These are phyloP conservation scores for Auriscalpium microsporum DNA, from an alignment of 768 basidiomycete genomes.

Conservation along the genomic window DNA sequence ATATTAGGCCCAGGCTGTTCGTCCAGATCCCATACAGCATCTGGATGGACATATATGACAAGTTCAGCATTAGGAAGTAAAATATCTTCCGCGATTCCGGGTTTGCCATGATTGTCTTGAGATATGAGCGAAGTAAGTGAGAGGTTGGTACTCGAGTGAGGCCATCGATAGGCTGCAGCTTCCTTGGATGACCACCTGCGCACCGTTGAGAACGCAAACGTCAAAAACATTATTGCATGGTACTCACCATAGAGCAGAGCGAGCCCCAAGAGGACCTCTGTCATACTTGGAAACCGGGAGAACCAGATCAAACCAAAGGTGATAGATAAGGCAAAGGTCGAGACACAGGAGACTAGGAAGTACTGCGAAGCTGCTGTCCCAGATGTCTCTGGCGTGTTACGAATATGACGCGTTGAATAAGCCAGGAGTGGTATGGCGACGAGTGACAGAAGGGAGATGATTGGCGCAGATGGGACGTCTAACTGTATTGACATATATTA, in stretches of 20 bases:
- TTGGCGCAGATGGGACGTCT: constrained; percentile 34
- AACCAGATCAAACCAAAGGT: constrained; percentile 57
- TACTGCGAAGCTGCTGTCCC: constrained; percentile 45
- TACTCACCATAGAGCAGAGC: constrained; percentile 52
- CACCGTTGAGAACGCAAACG: neutral
- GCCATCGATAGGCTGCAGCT: constrained; percentile 7
- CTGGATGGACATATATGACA: constrained; percentile 95
- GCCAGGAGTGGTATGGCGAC: constrained; percentile 55
- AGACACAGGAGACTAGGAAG: constrained; percentile 51
- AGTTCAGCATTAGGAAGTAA: constrained; percentile 90
- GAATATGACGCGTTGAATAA: constrained; percentile 50
- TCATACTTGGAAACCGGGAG: constrained; percentile 48
- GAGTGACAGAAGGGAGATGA: constrained; percentile 49
- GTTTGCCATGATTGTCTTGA: constrained; percentile 87
- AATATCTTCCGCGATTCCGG: constrained; percentile 92
- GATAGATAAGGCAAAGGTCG: constrained; percentile 37
- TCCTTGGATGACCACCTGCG: constrained; percentile 11
- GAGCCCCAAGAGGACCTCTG: constrained; percentile 47
- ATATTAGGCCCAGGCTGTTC: constrained; percentile 92
- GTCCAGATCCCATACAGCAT: constrained; percentile 98
- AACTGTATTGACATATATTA: constrained; percentile 4
- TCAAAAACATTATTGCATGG: neutral
- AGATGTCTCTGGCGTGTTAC: constrained; percentile 39
- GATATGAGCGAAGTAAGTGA: constrained; percentile 47
- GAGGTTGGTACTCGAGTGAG: constrained; percentile 20